Evolutionary conservation across 2,329 filamentous ascomycete species (phyloP), one percentile per base, ranked within the genome.

Genomic region (Colletotrichum paranaense): DNA sequence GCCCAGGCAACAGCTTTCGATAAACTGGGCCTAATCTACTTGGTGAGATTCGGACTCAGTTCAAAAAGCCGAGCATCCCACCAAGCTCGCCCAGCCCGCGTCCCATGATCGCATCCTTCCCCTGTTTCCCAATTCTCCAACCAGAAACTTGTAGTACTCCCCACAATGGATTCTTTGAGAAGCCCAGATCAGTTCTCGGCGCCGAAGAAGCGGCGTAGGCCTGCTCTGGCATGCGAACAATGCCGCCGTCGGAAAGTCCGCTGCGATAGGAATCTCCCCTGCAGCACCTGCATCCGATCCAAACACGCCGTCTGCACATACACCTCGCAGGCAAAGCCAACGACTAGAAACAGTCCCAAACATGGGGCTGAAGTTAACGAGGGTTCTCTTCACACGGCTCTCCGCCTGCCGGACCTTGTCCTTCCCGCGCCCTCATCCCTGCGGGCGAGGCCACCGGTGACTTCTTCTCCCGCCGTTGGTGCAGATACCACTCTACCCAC

Each of bases 181-280:
- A 49, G 28, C 9, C 19, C 71, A 42, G 11, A 65, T 24, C 35
- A 67, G 52, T 1, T 12, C n/a, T 49, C 46, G 30, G 35, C 53
- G 12, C 77, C 79, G 59, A 84, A 83, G 81, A 84, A 84, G 71
- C 78, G 83, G 11, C 80, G 83, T 64, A 80, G 82, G 22, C 84
- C 83, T 42, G 80, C 84, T 3, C 79, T 86, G 38, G 89, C 90
- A 1, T 92, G 90, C 78, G 82, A 86, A 75, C 83, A 89, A 55
- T 92, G 91, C 77, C 84, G 90, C 56, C 86, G 82, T 68, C 88
- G 90, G 53, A 93, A 92, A 79, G 88, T 92, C 72, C 86, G 87
- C 59, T 92, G 91, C 77, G 88, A 92, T 77, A 87, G 89, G 62
- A 86, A 87, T 72, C 80, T 82, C 7, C 91, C 91, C 1, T 92